These are phyloP conservation scores for Aspergillus leporis DNA, from an alignment of 495 filamentous ascomycete genomes.

Conservation along the genomic window DNA sequence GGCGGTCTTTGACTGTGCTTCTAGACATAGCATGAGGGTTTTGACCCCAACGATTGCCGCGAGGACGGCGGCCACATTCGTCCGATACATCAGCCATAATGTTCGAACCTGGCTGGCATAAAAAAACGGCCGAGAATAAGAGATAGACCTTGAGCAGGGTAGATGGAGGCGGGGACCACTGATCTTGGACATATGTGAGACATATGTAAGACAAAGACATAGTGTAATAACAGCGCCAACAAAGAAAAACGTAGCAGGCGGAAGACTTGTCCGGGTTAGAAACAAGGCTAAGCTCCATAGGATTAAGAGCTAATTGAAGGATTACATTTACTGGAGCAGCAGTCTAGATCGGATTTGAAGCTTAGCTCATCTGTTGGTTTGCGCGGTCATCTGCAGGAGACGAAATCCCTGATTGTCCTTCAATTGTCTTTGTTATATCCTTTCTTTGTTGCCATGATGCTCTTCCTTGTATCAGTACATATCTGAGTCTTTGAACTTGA, in stretches of 20 bases:
- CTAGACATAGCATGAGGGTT: slow-evolving; percentile 43
- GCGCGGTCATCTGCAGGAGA: no score
- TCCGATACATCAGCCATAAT: slow-evolving; percentile 3
- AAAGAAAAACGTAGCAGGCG: not conserved
- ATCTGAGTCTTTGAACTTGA: no score
- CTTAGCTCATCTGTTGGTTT: no score
- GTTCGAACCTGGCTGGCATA: not conserved
- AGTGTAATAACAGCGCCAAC: not conserved
- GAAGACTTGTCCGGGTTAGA: not conserved
- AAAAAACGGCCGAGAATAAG: not conserved
- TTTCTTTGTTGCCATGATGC: no score
- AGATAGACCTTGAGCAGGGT: not conserved
- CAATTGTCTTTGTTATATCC: no score
- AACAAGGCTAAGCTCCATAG: not conserved
- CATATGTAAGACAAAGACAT: no score
- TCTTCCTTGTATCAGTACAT: no score
- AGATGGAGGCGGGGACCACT: not conserved
- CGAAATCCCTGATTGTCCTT: no score
- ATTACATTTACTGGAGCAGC: not conserved
- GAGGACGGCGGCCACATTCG: slow-evolving; percentile 4
- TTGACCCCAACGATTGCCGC: slow-evolving; percentile 33
- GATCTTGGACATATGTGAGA: not conserved
- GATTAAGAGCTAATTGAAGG: not conserved
- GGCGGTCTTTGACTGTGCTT: slow-evolving; percentile 49
- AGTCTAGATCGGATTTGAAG: not conserved